Percentiles rank a stretch among this genome's conserved stretches.
phyloP scores from a whole-genome alignment of 768 basidiomycete species.

The Mycena olivaceomarginata region DNA sequence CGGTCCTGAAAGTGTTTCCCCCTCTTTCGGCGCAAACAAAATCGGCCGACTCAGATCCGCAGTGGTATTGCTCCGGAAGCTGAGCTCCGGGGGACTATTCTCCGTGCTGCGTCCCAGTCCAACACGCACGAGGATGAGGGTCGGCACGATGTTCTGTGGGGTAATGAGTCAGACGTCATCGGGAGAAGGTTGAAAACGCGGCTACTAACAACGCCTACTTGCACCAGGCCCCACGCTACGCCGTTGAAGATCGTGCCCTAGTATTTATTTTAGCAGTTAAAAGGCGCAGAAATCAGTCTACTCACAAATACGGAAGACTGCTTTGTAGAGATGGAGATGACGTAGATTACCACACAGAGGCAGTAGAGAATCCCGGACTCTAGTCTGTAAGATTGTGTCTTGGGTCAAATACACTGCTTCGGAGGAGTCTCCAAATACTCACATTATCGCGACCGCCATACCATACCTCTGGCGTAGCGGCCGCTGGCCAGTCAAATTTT shows the following conservation, averaged over 20 bases:
- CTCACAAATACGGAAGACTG: constrained; percentile 10
- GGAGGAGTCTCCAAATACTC: neutral
- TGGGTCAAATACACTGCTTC: too few relatives aligned
- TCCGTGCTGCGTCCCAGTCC: constrained; percentile 30
- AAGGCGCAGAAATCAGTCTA: neutral
- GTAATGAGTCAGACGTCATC: neutral
- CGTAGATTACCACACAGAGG: constrained; percentile 26
- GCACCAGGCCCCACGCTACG: constrained; percentile 32
- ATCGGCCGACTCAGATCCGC: too few relatives aligned
- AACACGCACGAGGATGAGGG: constrained; percentile 29
- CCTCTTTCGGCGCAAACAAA: too few relatives aligned
- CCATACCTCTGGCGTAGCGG: constrained; percentile 5
- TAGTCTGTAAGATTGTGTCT: constrained; percentile 6
- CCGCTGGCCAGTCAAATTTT: neutral
- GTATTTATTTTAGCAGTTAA: neutral
- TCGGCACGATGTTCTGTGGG: constrained; percentile 25
- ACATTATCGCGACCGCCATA: constrained; percentile 29
- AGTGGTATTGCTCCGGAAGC: too few relatives aligned
- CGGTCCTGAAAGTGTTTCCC: too few relatives aligned
- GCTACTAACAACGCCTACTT: constrained; percentile 31
- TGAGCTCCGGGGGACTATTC: neutral
- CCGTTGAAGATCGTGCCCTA: constrained; percentile 28
- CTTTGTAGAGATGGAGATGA: constrained; percentile 17
- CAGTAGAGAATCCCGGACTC: constrained; percentile 30
- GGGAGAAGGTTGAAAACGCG: neutral